Evolutionary conservation across 768 basidiomycete genomes (phyloP).

Genomic region (Mycena pura): DNA sequence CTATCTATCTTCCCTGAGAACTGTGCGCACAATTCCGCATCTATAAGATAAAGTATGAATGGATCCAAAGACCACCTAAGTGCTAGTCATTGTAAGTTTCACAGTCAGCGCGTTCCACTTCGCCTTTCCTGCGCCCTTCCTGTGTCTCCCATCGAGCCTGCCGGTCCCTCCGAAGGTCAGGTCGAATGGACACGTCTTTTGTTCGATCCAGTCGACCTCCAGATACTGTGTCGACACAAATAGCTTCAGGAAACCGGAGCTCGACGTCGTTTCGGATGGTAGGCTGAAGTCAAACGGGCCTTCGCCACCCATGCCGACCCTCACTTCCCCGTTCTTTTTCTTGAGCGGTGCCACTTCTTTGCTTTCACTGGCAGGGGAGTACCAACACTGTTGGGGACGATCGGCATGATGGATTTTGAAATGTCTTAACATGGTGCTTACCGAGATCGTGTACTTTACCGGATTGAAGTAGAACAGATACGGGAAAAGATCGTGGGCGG

Average conservation of each 20-base stretch:
- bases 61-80: too few species aligned
- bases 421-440: background rate
- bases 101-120: background rate
- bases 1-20: too few species aligned
- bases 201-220: constrained; percentile 49
- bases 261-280: too few species aligned
- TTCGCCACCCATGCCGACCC: background rate
- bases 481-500: background rate
- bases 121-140: background rate
- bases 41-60: too few species aligned
- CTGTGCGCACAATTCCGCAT: too few species aligned
- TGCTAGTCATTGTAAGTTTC: background rate
- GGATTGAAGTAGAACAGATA: constrained; percentile 9
- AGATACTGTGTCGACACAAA: constrained; percentile 53
- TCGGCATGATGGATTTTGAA: background rate
- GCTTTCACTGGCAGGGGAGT: background rate
- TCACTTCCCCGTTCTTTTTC: background rate
- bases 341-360: background rate
- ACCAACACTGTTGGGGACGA: background rate
- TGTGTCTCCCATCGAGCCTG: background rate
- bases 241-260: constrained; percentile 49
- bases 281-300: background rate
- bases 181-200: constrained; percentile 21
- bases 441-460: background rate
- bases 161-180: background rate